Conservation (phyloP, 2,329 filamentous ascomycete species). For the Fusarium keratoplasticum region DNA sequence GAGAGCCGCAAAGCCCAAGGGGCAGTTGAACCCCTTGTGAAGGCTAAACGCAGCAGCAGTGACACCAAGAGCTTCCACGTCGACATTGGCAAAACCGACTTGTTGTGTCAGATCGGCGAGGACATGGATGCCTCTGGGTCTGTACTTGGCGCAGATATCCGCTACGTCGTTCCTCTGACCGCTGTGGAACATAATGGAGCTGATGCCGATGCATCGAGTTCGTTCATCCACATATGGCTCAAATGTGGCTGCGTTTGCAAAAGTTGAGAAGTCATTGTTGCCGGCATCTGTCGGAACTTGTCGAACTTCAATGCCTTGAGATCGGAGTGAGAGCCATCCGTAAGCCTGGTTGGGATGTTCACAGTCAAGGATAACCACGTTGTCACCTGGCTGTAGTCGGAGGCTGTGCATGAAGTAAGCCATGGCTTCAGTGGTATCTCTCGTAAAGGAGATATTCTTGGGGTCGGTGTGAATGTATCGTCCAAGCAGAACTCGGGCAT, state of each 20-base stretch:
- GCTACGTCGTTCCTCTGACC: slow-evolving; percentile 48
- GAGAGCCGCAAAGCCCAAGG: slow-evolving; percentile 45
- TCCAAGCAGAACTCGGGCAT: slow-evolving; percentile 38
- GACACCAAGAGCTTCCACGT: slow-evolving; percentile 39
- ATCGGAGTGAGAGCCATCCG: slow-evolving; percentile 45
- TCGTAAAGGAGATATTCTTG: slow-evolving; percentile 43
- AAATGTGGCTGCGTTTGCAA: slow-evolving; percentile 30
- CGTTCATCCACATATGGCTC: slow-evolving; percentile 45
- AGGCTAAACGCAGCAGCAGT: slow-evolving; percentile 48
- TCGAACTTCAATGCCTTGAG: slow-evolving; percentile 45
- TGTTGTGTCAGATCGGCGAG: slow-evolving; percentile 49
- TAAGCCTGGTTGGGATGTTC: slow-evolving; percentile 50
- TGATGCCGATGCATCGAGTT: slow-evolving; percentile 47
- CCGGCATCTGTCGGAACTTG: slow-evolving; percentile 11
- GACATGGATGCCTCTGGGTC: slow-evolving; percentile 46
- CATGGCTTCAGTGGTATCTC: slow-evolving; percentile 50
- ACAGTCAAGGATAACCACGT: slow-evolving; percentile 47
- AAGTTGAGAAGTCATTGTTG: not conserved
- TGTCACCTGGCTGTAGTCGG: slow-evolving; percentile 43
- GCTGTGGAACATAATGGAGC: slow-evolving; percentile 49
- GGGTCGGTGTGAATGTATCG: slow-evolving; percentile 45
- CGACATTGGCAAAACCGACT: slow-evolving; percentile 47
- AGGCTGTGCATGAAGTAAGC: slow-evolving; percentile 44
- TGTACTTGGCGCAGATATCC: slow-evolving; percentile 41
- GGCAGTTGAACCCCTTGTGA: slow-evolving; percentile 50